A percentile compares a stretch with the other conserved stretches of the same genome.
Evolutionary conservation across 805 yeast species (phyloP).

Genomic region (Candida insectorum): DNA sequence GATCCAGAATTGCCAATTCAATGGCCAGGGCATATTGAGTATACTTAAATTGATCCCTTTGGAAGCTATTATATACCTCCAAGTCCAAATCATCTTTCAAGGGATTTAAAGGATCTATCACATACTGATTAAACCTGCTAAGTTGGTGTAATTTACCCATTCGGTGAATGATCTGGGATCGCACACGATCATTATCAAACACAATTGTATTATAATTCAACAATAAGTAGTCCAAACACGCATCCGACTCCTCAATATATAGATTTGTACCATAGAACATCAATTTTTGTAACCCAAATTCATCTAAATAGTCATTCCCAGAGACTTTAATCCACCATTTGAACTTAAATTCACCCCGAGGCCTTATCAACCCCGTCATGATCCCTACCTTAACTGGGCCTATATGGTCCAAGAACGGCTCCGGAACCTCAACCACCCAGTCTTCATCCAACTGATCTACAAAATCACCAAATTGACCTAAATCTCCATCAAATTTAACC

Average conservation of each 20-base stretch:
- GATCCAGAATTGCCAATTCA: constrained; percentile 44
- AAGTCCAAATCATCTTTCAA: constrained; percentile 53
- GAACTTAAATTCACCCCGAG: no score
- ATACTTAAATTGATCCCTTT: constrained; percentile 68
- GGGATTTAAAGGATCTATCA: constrained; percentile 69
- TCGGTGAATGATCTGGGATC: neutral
- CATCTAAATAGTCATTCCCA: no score
- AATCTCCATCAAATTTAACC: no score
- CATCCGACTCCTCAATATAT: constrained; percentile 1
- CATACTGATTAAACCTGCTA: constrained; percentile 7
- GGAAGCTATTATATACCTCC: constrained; percentile 65
- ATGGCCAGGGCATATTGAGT: constrained; percentile 65
- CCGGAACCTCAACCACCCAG: constrained; percentile 1
- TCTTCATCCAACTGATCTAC: neutral
- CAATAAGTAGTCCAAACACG: neutral
- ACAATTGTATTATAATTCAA: constrained; percentile 2
- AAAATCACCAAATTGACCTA: no score
- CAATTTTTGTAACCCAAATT: no score
- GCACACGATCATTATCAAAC: neutral
- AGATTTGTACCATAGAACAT: no score
- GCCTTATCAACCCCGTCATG: no score
- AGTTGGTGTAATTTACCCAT: neutral
- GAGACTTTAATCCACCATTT: no score
- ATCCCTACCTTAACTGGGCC: no score
- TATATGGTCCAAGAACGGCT: no score